Percentiles rank a stretch among this genome's conserved stretches.
Evolutionary conservation across 495 filamentous ascomycete species (phyloP).

Genomic region (Neurospora sp.): DNA sequence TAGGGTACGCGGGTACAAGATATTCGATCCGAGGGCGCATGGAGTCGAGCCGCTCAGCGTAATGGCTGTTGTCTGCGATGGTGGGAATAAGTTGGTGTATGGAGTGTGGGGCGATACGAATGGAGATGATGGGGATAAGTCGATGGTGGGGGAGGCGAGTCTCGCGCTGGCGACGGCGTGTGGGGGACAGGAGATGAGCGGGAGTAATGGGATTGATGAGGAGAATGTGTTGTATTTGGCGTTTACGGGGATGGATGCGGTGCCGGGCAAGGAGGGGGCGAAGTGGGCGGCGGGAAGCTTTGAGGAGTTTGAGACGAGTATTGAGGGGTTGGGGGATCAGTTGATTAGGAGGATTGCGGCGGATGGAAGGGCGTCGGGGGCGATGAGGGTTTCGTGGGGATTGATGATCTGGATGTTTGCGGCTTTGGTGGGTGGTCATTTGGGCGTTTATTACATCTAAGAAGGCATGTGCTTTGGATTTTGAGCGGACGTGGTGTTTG

Average conservation of each 20-base stretch:
- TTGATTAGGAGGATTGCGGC: slow-evolving; percentile 13
- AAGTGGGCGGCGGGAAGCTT: slow-evolving; percentile 37
- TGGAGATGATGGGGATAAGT: slow-evolving; percentile 31
- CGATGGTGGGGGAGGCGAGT: slow-evolving; percentile 46
- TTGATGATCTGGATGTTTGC: not conserved
- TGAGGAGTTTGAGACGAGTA: slow-evolving; percentile 38
- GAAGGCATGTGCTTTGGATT: not conserved
- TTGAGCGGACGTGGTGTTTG: not conserved
- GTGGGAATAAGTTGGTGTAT: slow-evolving; percentile 45
- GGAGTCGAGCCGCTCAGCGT: slow-evolving; percentile 50
- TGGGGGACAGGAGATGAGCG: slow-evolving; percentile 34
- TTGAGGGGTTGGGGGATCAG: slow-evolving; percentile 35
- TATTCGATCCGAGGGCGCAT: slow-evolving; percentile 34
- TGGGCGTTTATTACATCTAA: not conserved
- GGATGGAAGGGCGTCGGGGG: not conserved
- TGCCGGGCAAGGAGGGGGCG: slow-evolving; percentile 35
- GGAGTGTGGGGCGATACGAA: slow-evolving; percentile 61
- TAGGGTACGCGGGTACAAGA: no score
- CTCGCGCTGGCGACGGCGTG: slow-evolving; percentile 48
- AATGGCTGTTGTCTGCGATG: slow-evolving; percentile 51
- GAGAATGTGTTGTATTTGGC: slow-evolving; percentile 46
- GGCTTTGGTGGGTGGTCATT: not conserved
- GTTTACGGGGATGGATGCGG: slow-evolving; percentile 39
- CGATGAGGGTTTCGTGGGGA: not conserved
- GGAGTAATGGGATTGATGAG: slow-evolving; percentile 38